These are phyloP conservation scores for Populus nigra DNA, from an alignment of 345 rosid genomes.

Conservation along the genomic window DNA sequence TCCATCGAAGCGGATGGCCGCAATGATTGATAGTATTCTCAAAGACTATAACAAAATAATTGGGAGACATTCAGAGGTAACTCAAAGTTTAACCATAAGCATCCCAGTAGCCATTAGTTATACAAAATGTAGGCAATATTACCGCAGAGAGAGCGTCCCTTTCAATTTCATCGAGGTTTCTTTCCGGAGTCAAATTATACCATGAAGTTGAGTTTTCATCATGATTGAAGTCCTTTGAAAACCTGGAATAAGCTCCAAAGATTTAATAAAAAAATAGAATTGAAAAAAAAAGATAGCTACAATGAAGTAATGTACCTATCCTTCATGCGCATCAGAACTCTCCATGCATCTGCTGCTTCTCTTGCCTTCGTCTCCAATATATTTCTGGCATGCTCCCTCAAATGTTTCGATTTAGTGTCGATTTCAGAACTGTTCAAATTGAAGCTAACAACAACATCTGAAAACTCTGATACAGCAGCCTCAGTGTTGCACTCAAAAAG, in stretches of 20 bases:
- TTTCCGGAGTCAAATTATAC: slow-evolving; percentile 63
- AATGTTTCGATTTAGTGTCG: slow-evolving; percentile 46
- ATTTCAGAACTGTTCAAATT: slow-evolving; percentile 44
- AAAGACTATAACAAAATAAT: slow-evolving; percentile 46
- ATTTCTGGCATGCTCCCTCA: slow-evolving; percentile 51
- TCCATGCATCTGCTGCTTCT: slow-evolving; percentile 55
- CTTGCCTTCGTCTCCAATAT: slow-evolving; percentile 66
- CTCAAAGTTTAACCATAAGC: background rate
- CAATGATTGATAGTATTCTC: background rate
- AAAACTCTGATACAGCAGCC: slow-evolving; percentile 28
- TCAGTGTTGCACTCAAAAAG: slow-evolving; percentile 64
- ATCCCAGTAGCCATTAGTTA: background rate
- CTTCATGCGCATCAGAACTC: slow-evolving; percentile 69
- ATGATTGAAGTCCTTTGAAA: slow-evolving; percentile 57
- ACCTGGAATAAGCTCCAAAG: slow-evolving; percentile 42
- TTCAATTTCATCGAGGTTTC: slow-evolving; percentile 54
- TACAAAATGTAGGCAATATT: slow-evolving; percentile 16
- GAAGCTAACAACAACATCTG: slow-evolving; percentile 46
- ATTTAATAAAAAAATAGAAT: background rate
- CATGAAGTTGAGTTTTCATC: slow-evolving; percentile 68
- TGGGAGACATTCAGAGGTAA: slow-evolving; percentile 27
- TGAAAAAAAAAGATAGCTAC: background rate
- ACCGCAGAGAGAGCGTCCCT: slow-evolving; percentile 67
- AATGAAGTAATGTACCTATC: slow-evolving; percentile 43
- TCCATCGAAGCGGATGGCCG: no score